Conservation (phyloP, 768 basidiomycete species). For the Mycena latifolia region DNA sequence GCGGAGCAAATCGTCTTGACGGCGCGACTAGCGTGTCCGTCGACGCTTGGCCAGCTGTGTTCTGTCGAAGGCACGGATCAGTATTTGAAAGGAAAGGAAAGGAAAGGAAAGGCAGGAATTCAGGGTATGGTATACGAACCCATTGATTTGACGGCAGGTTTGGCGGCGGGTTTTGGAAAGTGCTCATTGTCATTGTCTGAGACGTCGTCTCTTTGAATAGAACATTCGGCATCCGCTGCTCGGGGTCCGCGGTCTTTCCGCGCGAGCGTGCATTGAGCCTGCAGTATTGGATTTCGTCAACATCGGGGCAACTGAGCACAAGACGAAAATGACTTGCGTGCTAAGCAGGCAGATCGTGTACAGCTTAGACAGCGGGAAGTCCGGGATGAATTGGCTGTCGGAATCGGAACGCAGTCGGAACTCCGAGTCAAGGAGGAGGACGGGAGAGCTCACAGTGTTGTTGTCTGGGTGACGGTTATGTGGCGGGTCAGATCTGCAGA, state of each 20-base stretch:
- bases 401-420: not conserved
- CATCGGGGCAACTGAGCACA: not conserved
- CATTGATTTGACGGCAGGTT: too few relatives aligned
- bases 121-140: too few relatives aligned
- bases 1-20: too few relatives aligned
- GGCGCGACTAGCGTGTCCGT: too few relatives aligned
- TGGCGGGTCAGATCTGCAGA: not conserved
- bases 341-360: slow-evolving; percentile 30
- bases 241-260: slow-evolving; percentile 14
- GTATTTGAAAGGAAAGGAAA: too few relatives aligned
- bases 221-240: slow-evolving; percentile 31
- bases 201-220: slow-evolving; percentile 32
- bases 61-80: too few relatives aligned
- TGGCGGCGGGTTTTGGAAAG: too few relatives aligned
- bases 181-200: too few relatives aligned
- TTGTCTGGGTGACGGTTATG: slow-evolving; percentile 8
- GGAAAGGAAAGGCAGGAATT: too few relatives aligned
- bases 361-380: slow-evolving; percentile 30
- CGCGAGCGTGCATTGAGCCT: slow-evolving; percentile 29
- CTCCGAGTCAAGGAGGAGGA: not conserved
- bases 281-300: not conserved
- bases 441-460: slow-evolving; percentile 5
- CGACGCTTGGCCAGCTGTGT: too few relatives aligned
- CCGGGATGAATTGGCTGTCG: slow-evolving; percentile 30
- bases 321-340: slow-evolving; percentile 10